Evolutionary conservation across 345 rosid genomes (phyloP).

Genomic region (Gynandropsis gynandra): DNA sequence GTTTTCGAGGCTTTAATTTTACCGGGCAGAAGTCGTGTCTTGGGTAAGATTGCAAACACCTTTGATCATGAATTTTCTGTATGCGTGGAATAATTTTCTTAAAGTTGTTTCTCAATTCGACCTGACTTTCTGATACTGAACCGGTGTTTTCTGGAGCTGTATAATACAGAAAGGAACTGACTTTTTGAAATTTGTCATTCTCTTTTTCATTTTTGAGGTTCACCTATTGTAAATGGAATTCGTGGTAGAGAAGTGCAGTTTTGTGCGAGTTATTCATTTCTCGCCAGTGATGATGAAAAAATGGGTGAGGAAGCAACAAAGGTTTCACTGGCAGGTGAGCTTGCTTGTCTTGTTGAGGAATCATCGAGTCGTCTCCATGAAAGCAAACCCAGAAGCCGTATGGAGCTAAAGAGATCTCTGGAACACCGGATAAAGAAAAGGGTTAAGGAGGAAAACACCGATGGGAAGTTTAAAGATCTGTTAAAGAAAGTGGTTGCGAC

Average conservation of each 20-base stretch:
- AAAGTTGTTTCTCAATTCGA: no score
- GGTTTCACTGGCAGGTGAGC: conserved; percentile 48
- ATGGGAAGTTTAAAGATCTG: conserved; percentile 58
- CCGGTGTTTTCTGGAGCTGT: no score
- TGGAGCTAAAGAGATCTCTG: conserved; percentile 61
- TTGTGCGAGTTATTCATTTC: conserved; percentile 26
- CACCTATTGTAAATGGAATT: conserved; percentile 16
- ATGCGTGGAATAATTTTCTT: no score
- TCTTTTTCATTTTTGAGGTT: neutral
- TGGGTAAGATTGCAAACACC: no score
- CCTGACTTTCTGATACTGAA: no score
- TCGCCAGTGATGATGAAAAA: conserved; percentile 22
- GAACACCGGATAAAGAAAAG: conserved; percentile 70
- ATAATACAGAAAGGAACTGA: no score
- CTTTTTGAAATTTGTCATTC: neutral
- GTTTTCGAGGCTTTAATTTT: no score
- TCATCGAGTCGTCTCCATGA: conserved; percentile 34
- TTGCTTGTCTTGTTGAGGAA: conserved; percentile 63
- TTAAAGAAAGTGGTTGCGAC: conserved; percentile 54
- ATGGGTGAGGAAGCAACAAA: conserved; percentile 23
- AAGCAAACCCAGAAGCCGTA: conserved; percentile 41
- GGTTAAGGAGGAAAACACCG: conserved; percentile 55
- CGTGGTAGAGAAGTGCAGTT: conserved; percentile 8
- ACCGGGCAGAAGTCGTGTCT: no score
- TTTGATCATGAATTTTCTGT: no score